Evolutionary conservation across 2,329 filamentous ascomycete genomes (phyloP), one percentile per base, ranked within the genome.

Genomic region (Aspergillus hortae): DNA sequence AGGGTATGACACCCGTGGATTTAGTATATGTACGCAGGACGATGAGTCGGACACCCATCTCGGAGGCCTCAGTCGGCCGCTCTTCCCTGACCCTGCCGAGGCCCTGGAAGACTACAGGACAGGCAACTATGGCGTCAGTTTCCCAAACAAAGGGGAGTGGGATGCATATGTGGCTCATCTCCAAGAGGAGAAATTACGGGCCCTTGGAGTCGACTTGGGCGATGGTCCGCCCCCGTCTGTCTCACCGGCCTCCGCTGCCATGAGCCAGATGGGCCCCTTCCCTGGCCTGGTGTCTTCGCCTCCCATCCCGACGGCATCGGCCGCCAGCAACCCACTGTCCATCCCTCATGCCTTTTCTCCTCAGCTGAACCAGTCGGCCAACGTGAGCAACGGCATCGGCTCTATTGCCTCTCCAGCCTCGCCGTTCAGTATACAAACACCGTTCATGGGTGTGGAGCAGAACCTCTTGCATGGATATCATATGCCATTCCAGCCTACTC

Each of bases 121-220:
- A 14, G 63, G 64, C 32, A 60, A 62, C 9, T 72, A 64, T 52
- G 59, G 60, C 10, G 67, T 78, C 51, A 69, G 65, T 15, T 73
- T 78, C 53, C 75, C 76, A 4, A 65, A 78, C 54, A 71, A 71
- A 61, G 74, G 67, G 38, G 80, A 83, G 62, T 89, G 87, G 86
- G 87, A 90, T 64, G 78, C 84, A 23, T 96, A 97, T 69, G 88
- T 92, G 53, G 82, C 88, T 49, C 86, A 88, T 59, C 77, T 97
- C 33, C 85, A 89, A 60, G 94, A 99, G 74, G 90, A 92, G 55
- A 99, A 96, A 74, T 79, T 99, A 48, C 86, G 91, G 55, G 92
- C 92, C 46, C 80, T 99, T 50, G 94, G 94, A 58, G 94, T 97
- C 11, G 91, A 85, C 15, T 80, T 89, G 55, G 89, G 85, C 45